These are phyloP conservation scores for Diaporthe eres DNA, from an alignment of 2,329 filamentous ascomycete genomes.

Conservation along the genomic window DNA sequence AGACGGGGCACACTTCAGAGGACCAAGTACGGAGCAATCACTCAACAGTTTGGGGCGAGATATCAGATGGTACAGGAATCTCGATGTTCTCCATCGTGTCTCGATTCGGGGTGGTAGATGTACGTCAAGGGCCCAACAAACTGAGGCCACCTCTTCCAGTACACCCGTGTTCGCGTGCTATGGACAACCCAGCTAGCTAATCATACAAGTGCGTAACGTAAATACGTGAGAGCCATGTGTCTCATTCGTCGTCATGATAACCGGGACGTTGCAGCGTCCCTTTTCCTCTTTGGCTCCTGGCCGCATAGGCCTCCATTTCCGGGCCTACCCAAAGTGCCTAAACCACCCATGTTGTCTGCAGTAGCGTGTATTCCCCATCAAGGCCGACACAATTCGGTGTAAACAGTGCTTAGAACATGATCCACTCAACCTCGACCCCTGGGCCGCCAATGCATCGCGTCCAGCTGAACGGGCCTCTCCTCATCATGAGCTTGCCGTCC, in stretches of 20 bases:
- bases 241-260: slow-evolving; percentile 27
- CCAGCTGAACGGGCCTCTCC: slow-evolving; percentile 70
- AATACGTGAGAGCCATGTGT: slow-evolving; percentile 28
- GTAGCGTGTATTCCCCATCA: not conserved
- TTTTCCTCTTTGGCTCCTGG: slow-evolving; percentile 11
- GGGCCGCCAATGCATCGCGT: slow-evolving; percentile 69
- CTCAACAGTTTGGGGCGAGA: not conserved
- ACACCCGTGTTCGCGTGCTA: not conserved
- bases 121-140: slow-evolving; percentile 9
- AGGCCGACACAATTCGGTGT: not conserved
- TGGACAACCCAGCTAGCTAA: slow-evolving; percentile 26
- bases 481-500: slow-evolving; percentile 52
- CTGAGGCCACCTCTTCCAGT: not conserved
- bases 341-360: slow-evolving; percentile 4
- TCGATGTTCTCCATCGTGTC: slow-evolving; percentile 25
- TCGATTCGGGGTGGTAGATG: slow-evolving; percentile 18
- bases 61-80: slow-evolving; percentile 2
- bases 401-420: slow-evolving; percentile 69
- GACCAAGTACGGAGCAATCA: not conserved
- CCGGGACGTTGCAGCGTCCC: slow-evolving; percentile 8
- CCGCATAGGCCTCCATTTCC: slow-evolving; percentile 8
- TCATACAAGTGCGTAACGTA: slow-evolving; percentile 30
- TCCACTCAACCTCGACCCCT: slow-evolving; percentile 74
- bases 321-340: not conserved
- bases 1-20: not conserved